These are phyloP conservation scores for Chrysochromulina parva DNA, from an alignment of 78 protist genomes.

Conservation along the genomic window DNA sequence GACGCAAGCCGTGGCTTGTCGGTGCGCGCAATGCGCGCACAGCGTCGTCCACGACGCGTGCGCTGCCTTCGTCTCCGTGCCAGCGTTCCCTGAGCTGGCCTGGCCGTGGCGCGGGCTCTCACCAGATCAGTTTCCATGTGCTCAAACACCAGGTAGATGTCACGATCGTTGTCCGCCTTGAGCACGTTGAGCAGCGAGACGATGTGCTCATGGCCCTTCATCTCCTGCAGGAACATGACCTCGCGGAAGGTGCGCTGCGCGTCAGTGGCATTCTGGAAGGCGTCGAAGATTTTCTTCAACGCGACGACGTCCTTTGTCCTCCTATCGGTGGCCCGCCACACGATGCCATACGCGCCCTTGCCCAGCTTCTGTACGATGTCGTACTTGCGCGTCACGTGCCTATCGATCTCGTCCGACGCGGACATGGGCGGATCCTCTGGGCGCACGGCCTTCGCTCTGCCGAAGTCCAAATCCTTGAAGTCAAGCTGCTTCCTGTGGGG, in stretches of 20 bases:
- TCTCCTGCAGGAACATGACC: conserved; percentile 55
- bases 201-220: background rate
- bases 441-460: too few relatives aligned
- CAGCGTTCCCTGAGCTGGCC: too few relatives aligned
- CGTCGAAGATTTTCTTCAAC: conserved; percentile 97
- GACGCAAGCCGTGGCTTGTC: too few relatives aligned
- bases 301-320: conserved; percentile 79
- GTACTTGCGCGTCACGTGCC: conserved; percentile 83
- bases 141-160: conserved; percentile 96
- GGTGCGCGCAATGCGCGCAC: too few relatives aligned
- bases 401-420: too few relatives aligned
- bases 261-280: conserved; percentile 96
- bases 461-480: too few relatives aligned
- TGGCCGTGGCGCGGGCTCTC: too few relatives aligned
- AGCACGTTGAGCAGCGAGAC: background rate
- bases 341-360: conserved; percentile 60
- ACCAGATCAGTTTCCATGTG: conserved; percentile 42
- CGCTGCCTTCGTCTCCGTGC: too few relatives aligned
- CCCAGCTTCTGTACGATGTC: conserved; percentile 85
- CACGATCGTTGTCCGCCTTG: conserved; percentile 93
- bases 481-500: too few relatives aligned
- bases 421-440: too few relatives aligned
- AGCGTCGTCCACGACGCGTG: too few relatives aligned
- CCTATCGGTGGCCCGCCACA: background rate
- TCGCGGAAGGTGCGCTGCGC: conserved; percentile 98